Evolutionary conservation across 768 basidiomycete species (phyloP).

Genomic region (Chalciporus piperatus): DNA sequence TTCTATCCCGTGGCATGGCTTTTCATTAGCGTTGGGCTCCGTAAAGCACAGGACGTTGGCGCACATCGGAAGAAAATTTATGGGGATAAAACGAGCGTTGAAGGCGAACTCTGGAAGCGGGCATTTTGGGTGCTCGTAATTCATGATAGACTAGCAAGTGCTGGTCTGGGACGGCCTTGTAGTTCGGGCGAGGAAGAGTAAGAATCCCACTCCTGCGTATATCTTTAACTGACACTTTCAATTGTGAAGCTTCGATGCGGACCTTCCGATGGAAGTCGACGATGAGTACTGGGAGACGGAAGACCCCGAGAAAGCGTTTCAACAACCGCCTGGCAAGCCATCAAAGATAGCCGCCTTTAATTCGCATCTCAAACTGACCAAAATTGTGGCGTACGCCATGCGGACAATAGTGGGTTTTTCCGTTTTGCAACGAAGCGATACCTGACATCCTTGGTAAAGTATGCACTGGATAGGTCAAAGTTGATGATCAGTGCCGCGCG

Average conservation of each 20-base stretch:
- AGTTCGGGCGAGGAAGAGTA: slow-evolving; percentile 67
- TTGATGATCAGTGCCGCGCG: slow-evolving; percentile 50
- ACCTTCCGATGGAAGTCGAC: slow-evolving; percentile 79
- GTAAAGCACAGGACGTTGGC: slow-evolving; percentile 73
- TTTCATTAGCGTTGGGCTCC: slow-evolving; percentile 50
- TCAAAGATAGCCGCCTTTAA: slow-evolving; percentile 61
- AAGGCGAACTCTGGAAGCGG: slow-evolving; percentile 76
- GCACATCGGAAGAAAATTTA: slow-evolving; percentile 68
- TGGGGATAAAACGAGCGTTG: slow-evolving; percentile 41
- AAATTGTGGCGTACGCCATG: slow-evolving; percentile 66
- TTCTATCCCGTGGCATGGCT: slow-evolving; percentile 53
- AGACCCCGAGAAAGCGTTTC: slow-evolving; percentile 51
- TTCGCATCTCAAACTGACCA: slow-evolving; percentile 59
- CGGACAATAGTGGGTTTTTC: slow-evolving; percentile 58
- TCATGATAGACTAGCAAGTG: slow-evolving; percentile 56
- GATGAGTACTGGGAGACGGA: slow-evolving; percentile 71
- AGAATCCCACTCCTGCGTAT: slow-evolving; percentile 19
- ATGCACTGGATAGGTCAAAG: slow-evolving; percentile 68
- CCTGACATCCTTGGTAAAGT: slow-evolving; percentile 39
- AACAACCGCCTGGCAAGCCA: slow-evolving; percentile 63
- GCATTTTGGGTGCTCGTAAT: slow-evolving; percentile 71
- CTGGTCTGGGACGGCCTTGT: slow-evolving; percentile 53
- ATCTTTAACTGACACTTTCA: slow-evolving; percentile 4
- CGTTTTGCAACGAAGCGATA: neutral
- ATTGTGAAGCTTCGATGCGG: slow-evolving; percentile 71